These are phyloP conservation scores for Kewa caespitosa DNA, from an alignment of 179 eudicot genomes.

Conservation along the genomic window DNA sequence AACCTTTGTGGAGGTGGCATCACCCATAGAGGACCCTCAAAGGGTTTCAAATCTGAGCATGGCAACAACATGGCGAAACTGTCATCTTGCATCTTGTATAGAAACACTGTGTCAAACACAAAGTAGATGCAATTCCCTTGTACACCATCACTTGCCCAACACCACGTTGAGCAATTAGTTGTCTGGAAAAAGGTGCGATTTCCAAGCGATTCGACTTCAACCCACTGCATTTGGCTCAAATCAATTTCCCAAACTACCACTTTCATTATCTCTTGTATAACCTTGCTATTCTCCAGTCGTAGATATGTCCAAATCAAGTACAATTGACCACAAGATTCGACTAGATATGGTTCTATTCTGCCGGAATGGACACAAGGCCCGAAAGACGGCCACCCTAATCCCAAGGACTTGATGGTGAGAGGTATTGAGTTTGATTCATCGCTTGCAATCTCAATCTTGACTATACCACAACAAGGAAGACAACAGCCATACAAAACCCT, in stretches of 20 bases:
- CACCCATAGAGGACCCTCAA: not conserved
- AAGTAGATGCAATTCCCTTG: not conserved
- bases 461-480: too few relatives aligned
- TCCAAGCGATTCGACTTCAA: not conserved
- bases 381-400: too few relatives aligned
- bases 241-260: not conserved
- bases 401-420: too few relatives aligned
- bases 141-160: conserved; percentile 1
- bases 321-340: not conserved
- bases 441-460: too few relatives aligned
- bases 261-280: not conserved
- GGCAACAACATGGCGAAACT: too few relatives aligned
- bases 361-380: too few relatives aligned
- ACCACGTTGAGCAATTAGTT: conserved; percentile 5
- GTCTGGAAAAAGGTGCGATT: not conserved
- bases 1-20: not conserved
- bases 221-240: not conserved
- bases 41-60: too few relatives aligned
- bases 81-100: not conserved
- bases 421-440: too few relatives aligned
- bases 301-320: not conserved
- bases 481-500: too few relatives aligned
- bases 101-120: not conserved
- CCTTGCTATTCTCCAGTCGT: too few relatives aligned
- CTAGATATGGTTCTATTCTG: too few relatives aligned